phyloP scores from a whole-genome alignment of 148 eudicot species.

The Mesembryanthemum crystallinum region DNA sequence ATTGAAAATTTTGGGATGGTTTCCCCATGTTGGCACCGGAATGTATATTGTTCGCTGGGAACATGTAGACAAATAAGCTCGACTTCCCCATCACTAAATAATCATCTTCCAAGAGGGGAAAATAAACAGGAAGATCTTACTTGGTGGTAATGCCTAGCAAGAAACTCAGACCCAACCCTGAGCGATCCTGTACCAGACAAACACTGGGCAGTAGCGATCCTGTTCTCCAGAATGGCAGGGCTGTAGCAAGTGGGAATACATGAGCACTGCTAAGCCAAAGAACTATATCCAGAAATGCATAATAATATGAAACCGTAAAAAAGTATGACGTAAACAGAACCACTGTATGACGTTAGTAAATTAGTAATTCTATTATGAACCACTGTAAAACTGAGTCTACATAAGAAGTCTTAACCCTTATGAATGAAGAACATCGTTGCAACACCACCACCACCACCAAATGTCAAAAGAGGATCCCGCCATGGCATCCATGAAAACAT shows the following conservation, averaged over 20 bases:
- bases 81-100: conserved; percentile 2
- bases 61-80: conserved; percentile 6
- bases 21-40: conserved; percentile 95
- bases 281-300: conserved; percentile 2
- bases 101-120: conserved; percentile 2
- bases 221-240: conserved; percentile 82
- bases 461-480: neutral
- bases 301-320: neutral
- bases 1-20: conserved; percentile 76
- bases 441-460: neutral
- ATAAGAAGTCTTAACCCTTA: neutral
- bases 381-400: neutral
- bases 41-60: conserved; percentile 76
- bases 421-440: neutral
- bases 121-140: conserved; percentile 35
- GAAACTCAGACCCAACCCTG: conserved; percentile 88
- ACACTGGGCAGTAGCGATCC: conserved; percentile 87
- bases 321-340: neutral
- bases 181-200: conserved; percentile 97
- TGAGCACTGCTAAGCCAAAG: conserved; percentile 8
- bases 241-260: conserved; percentile 34
- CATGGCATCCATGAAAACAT: neutral
- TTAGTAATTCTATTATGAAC: neutral
- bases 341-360: neutral
- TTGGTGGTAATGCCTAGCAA: conserved; percentile 86